Evolutionary conservation across 2,329 filamentous ascomycete genomes (phyloP), one percentile per base, ranked within the genome.

Genomic region (Sarocladium brachiariae): DNA sequence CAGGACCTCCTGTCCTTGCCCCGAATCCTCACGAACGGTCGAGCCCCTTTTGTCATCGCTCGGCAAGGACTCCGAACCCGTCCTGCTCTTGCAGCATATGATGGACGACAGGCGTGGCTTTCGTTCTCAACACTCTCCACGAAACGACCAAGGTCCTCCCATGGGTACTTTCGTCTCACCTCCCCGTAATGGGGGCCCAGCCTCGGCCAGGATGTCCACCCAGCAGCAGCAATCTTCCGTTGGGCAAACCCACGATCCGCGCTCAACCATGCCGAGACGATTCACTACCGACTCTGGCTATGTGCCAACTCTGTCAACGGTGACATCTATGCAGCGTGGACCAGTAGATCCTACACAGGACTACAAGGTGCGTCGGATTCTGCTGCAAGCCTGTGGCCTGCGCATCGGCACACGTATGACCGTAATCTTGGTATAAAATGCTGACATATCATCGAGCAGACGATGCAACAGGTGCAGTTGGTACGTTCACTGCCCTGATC

Each of bases 201-300:
- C 43, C 43, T 47, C 43, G 25, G 10, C 43, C 43, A 30, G 43
- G 43, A 47, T 35, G 46, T 81, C 83, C 63, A 75, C 83, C 66
- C 75, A 73, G 56, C 78, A 78, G 57, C 70, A 78, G 56, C 70
- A 75, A 51, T 67, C 74, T 54, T 41, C 59, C 50, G 60, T 63
- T 49, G 50, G 56, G 37, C 51, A 75, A 53, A 66, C 78, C 56
- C 78, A 81, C 67, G 89, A 95, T 64, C 79, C 80, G 57, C 84
- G 91, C 68, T 81, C 82, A 56, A 84, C 83, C 60, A 76, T 97
- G 65, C 89, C 91, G 69, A 85, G 92, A 63, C 86, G 92, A 64
- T 97, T 97, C 71, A 97, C 92, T 56, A 93, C 91, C 52, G 95
- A 96, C 71, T 84, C 88, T 71, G 78, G 89, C 70, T 79, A 90